Conservation (phyloP, 495 filamentous ascomycete species). For the Aspergillus conjunctus region DNA sequence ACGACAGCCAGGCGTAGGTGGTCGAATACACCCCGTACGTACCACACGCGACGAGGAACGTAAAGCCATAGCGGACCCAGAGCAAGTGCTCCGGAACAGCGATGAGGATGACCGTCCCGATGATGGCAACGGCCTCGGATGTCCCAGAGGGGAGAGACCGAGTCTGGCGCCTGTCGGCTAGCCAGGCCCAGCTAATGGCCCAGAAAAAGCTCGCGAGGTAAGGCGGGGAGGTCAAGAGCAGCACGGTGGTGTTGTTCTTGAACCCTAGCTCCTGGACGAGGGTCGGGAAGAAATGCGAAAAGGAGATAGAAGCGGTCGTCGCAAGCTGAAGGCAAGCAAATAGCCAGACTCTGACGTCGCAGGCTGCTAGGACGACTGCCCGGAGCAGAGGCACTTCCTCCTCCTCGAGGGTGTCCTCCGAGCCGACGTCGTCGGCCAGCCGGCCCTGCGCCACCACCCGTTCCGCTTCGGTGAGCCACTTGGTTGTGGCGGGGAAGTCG, state of each 20-base stretch:
- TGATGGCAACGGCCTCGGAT: not conserved
- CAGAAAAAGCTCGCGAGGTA: not conserved
- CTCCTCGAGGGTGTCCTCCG: conserved; percentile 51
- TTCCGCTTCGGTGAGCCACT: conserved; percentile 67
- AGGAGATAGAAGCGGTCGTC: not conserved
- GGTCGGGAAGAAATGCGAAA: not conserved
- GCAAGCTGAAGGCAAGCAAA: not conserved
- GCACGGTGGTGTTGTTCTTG: not conserved
- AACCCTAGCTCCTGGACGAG: not conserved
- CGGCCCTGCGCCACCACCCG: conserved; percentile 62
- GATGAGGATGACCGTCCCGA: not conserved
- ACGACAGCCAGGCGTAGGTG: not conserved
- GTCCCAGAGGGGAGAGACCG: not conserved
- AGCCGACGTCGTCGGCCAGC: conserved; percentile 69
- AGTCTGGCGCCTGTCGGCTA: not conserved
- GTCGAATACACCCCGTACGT: not conserved
- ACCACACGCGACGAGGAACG: not conserved
- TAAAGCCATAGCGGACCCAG: not conserved
- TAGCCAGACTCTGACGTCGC: not conserved
- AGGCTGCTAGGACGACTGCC: conserved; percentile 18
- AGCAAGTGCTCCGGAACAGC: not conserved
- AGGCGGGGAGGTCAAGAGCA: not conserved
- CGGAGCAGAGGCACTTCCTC: conserved; percentile 18
- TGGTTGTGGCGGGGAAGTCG: conserved; percentile 70
- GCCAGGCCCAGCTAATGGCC: not conserved